These are phyloP conservation scores for Plantago ovata DNA, from an alignment of 257 asterid genomes.

Conservation along the genomic window DNA sequence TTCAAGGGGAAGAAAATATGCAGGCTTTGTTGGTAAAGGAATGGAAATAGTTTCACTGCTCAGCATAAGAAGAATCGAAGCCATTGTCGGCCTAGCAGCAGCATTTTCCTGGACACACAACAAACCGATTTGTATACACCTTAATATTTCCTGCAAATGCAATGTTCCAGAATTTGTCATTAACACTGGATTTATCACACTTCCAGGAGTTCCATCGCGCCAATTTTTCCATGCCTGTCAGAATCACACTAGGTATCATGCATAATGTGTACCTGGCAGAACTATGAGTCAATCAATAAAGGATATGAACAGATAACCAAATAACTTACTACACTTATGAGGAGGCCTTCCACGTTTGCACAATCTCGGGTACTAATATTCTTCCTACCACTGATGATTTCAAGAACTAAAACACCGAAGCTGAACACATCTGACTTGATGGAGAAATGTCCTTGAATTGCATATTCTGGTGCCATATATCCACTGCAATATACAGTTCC, in stretches of 20 bases:
- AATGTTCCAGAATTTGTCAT: neutral
- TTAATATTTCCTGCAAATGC: neutral
- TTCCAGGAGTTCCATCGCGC: conserved; percentile 2
- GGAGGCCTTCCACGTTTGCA: neutral
- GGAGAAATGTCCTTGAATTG: neutral
- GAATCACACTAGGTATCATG: neutral
- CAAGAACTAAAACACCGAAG: conserved; percentile 1
- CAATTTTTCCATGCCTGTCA: conserved; percentile 17
- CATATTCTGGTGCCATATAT: conserved; percentile 8
- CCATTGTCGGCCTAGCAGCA: conserved; percentile 4
- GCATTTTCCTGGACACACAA: conserved; percentile 5
- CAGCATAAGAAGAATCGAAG: conserved; percentile 12
- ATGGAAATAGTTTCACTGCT: conserved; percentile 2
- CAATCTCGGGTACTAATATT: neutral
- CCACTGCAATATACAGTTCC: neutral
- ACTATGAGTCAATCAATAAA: neutral
- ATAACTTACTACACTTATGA: neutral
- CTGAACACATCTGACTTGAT: conserved; percentile 7
- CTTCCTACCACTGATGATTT: neutral
- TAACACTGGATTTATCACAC: conserved; percentile 10
- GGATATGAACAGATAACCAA: neutral
- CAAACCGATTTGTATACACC: conserved; percentile 17
- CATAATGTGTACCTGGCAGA: no score
- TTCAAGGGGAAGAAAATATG: neutral
- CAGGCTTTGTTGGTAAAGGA: conserved; percentile 9